Conservation (phyloP, 352 stramenopile genomes). For the Thalassiosira oceanica region DNA sequence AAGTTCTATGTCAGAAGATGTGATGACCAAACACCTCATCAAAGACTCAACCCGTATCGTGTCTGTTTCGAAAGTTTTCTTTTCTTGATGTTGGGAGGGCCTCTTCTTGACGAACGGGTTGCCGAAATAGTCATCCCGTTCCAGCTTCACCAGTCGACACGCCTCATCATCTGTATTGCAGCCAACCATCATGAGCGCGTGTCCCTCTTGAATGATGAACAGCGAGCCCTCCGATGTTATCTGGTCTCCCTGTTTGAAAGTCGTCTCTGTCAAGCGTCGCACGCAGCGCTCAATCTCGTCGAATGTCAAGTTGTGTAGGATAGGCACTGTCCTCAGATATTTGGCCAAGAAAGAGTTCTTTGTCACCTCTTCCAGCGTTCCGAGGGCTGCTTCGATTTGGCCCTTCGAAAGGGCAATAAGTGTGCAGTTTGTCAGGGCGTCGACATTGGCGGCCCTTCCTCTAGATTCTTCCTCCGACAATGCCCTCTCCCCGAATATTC, state of each 20-base stretch:
- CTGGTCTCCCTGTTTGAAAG: neutral
- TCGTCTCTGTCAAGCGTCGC: neutral
- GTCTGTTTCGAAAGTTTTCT: too few relatives aligned
- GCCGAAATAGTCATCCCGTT: too few relatives aligned
- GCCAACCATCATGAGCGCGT: neutral
- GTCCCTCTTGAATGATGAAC: neutral
- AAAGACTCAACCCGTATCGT: too few relatives aligned
- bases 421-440: neutral
- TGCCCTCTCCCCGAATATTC: slow-evolving; percentile 95
- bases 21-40: too few relatives aligned
- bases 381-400: neutral
- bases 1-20: too few relatives aligned
- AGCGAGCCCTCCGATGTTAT: neutral
- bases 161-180: too few relatives aligned
- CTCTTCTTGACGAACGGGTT: too few relatives aligned
- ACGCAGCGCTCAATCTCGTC: neutral
- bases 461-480: neutral
- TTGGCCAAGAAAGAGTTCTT: neutral
- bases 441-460: neutral
- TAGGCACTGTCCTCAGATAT: neutral
- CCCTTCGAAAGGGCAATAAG: neutral
- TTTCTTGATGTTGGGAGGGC: too few relatives aligned
- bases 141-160: too few relatives aligned
- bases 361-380: neutral
- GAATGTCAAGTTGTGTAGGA: neutral